Evolutionary conservation across 2,329 filamentous ascomycete species (phyloP), one percentile per base, ranked within the genome.

Genomic region (Nakataea oryzae): DNA sequence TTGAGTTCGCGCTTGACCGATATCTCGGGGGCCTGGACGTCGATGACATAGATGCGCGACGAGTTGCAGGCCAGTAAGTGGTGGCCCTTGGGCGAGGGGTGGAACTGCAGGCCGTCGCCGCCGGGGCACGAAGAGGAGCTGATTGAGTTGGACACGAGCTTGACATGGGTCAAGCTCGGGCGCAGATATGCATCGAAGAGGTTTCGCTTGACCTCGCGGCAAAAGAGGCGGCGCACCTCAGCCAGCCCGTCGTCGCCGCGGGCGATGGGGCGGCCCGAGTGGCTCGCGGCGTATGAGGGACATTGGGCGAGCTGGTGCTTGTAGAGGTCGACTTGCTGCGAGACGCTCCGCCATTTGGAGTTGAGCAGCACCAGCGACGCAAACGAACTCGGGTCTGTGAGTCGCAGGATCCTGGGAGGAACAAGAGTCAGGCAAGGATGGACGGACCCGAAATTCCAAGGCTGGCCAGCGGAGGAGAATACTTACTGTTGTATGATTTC

Each of bases 31-130:
- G 78, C 78, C 27, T 82, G 81, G 3, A 90, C 78, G 70, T 93
- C 87, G 60, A 96, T 77, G 41, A 96, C 83, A 68, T 93, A 89
- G 66, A 96, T 90, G 63, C 91, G 82, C 14, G 91, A 93, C 50
- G 91, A 96, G 73, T 91, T 96, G 72, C 92, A 90, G 60, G 89
- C 91, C 54, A 96, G 81, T 32, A 96, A 75, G 67, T 87, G 84
- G 66, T 88, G 86, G 2, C 90, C 91, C 61, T 82, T 85, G 7
- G 90, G 86, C 2, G 91, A 96, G 63, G 91, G 85, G 65, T 84
- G 86, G 73, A 96, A 96, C 62, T 91, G 89, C 76, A 96, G 90
- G 57, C 90, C 90, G 73, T 96, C 91, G 34, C 90, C 90, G 41
- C 89, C 88, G 1, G 91, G 91, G 65, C 88, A 88, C 27, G 91